Conservation (phyloP, 2,329 filamentous ascomycete genomes). For the Rhexocercosporidium sp. region DNA sequence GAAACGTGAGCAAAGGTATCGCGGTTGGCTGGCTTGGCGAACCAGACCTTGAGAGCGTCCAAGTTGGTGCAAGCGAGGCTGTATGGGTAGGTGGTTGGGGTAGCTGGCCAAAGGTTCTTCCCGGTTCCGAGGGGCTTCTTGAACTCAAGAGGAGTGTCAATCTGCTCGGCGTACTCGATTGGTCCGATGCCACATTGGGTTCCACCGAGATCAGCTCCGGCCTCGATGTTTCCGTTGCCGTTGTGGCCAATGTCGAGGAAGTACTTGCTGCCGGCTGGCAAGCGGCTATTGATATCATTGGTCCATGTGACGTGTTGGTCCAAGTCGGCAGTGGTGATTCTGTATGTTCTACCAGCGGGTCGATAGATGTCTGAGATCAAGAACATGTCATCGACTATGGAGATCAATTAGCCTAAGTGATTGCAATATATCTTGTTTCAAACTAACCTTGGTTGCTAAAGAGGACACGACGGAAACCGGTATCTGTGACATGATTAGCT, state of each 20-base stretch:
- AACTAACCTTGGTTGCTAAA: constrained; percentile 35
- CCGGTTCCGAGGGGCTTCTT: constrained; percentile 56
- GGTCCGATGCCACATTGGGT: constrained; percentile 36
- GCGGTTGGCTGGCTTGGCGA: constrained; percentile 53
- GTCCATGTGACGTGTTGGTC: constrained; percentile 52
- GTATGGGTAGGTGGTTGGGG: constrained; percentile 35
- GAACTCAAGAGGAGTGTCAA: constrained; percentile 53
- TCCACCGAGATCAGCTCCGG: constrained; percentile 11
- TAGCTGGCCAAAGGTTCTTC: constrained; percentile 52
- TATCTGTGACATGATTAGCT: constrained; percentile 28
- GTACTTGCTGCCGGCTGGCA: constrained; percentile 57
- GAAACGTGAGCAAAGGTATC: constrained; percentile 63
- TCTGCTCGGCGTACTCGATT: constrained; percentile 52
- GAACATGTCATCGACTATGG: constrained; percentile 65
- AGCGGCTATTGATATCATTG: constrained; percentile 49
- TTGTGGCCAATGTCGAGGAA: constrained; percentile 61
- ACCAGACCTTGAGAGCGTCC: constrained; percentile 60
- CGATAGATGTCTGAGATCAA: constrained; percentile 56
- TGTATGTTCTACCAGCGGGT: constrained; percentile 54
- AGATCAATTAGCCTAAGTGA: constrained; percentile 23
- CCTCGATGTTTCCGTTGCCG: constrained; percentile 57
- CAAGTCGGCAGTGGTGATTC: constrained; percentile 54
- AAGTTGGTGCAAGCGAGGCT: constrained; percentile 50
- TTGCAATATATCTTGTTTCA: constrained; percentile 16
- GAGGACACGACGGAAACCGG: constrained; percentile 36